Conservation (phyloP, 768 basidiomycete species). For the Tulasnella sp. region DNA sequence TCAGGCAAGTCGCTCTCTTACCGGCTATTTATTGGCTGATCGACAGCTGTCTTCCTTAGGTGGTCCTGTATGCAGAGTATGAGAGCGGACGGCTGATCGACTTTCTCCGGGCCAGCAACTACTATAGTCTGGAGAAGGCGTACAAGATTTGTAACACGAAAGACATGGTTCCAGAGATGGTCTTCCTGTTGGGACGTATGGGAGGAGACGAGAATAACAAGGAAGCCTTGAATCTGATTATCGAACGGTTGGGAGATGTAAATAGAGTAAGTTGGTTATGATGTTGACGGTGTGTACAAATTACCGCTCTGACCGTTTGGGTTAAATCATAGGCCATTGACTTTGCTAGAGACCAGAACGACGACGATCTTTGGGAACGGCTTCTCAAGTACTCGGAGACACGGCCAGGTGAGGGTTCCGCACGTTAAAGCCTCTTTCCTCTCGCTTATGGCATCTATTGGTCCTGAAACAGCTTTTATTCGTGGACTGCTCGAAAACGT, state of each 20-base stretch:
- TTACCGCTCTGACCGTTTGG: background rate
- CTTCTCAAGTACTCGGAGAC: conserved; percentile 89
- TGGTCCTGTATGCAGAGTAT: conserved; percentile 86
- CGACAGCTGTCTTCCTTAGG: conserved; percentile 31
- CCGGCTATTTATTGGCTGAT: conserved; percentile 1
- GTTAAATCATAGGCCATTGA: conserved; percentile 65
- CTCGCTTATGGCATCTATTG: background rate
- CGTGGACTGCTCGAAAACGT: conserved; percentile 91
- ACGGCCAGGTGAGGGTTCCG: conserved; percentile 51
- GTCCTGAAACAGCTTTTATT: conserved; percentile 64
- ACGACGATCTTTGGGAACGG: conserved; percentile 97
- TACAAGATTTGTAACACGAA: conserved; percentile 74
- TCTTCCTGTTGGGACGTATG: conserved; percentile 93
- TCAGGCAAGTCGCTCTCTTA: conserved; percentile 40
- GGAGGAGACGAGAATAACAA: conserved; percentile 67
- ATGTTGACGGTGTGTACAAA: too few relatives aligned
- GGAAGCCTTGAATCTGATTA: conserved; percentile 85
- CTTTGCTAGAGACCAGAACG: conserved; percentile 94
- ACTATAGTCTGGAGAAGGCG: conserved; percentile 86
- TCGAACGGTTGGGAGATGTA: conserved; percentile 88
- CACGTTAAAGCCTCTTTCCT: background rate
- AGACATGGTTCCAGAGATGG: conserved; percentile 91
- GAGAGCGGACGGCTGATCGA: conserved; percentile 71
- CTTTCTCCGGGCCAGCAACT: conserved; percentile 81
- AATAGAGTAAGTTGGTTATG: conserved; percentile 58